Conservation (phyloP, 768 basidiomycete species). For the Leccinum disarticulatum region DNA sequence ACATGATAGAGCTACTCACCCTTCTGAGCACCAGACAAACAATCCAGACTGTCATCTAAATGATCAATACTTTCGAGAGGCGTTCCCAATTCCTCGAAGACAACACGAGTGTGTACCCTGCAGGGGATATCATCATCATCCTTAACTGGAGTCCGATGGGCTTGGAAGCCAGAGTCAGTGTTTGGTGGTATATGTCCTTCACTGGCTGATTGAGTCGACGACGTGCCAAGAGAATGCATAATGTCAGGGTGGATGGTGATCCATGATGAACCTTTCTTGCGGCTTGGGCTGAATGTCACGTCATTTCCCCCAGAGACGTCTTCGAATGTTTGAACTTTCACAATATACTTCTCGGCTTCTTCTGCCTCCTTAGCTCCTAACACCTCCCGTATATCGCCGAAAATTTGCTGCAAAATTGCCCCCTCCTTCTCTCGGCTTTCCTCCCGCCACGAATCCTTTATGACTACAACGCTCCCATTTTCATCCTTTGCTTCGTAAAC, state of each 20-base stretch:
- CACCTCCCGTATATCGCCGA: background rate
- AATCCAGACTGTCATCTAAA: background rate
- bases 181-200: no score
- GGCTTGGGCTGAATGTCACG: no score
- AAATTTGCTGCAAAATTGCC: background rate
- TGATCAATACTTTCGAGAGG: background rate
- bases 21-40: background rate
- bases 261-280: no score
- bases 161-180: no score
- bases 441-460: slow-evolving; percentile 16
- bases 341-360: background rate
- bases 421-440: background rate
- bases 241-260: no score
- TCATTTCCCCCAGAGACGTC: background rate
- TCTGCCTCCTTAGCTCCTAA: background rate
- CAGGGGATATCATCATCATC: no score
- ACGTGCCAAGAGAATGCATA: no score
- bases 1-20: background rate
- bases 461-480: background rate
- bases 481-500: slow-evolving; percentile 8
- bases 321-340: background rate
- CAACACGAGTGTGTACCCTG: background rate
- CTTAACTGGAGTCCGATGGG: no score
- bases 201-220: no score
- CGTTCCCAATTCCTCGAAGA: background rate